These are phyloP conservation scores for Stachybotrys chartarum DNA, from an alignment of 2,329 filamentous ascomycete species.

Conservation along the genomic window DNA sequence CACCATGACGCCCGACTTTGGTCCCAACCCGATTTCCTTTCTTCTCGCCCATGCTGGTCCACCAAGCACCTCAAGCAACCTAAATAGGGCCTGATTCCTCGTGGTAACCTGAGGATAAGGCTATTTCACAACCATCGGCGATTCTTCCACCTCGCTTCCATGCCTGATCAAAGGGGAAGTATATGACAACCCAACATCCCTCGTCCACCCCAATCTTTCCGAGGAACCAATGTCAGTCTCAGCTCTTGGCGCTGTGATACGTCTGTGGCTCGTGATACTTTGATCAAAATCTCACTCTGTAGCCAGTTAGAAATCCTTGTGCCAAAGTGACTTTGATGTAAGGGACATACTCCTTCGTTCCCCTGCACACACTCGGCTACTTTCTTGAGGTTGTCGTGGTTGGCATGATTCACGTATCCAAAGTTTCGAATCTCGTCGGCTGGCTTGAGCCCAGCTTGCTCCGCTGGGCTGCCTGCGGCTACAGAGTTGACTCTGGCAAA, in stretches of 20 bases:
- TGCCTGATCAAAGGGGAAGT: conserved; percentile 57
- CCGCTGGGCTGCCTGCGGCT: conserved; percentile 70
- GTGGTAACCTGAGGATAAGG: background rate
- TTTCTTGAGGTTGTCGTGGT: conserved; percentile 78
- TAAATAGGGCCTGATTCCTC: background rate
- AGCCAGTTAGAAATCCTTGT: conserved; percentile 14
- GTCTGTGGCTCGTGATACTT: conserved; percentile 45
- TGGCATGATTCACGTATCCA: conserved; percentile 73
- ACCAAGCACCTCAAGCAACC: background rate
- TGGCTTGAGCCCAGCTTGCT: conserved; percentile 68
- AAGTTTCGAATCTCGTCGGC: conserved; percentile 82
- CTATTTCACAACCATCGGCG: no score
- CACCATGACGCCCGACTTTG: background rate
- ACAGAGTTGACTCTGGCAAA: conserved; percentile 92
- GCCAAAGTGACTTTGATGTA: background rate
- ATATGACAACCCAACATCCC: conserved; percentile 89
- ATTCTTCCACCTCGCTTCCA: no score
- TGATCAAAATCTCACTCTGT: conserved; percentile 65
- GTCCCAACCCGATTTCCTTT: background rate
- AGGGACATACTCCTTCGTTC: conserved; percentile 72
- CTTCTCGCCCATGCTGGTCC: background rate
- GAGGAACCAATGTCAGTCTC: conserved; percentile 66
- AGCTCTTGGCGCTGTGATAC: conserved; percentile 46
- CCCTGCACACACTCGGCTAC: conserved; percentile 86
- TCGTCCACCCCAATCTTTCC: conserved; percentile 80